Evolutionary conservation across 176 grass and related monocot genomes (phyloP), one percentile per base, ranked within the genome.

Genomic region (Chrysopogon serrulatus): DNA sequence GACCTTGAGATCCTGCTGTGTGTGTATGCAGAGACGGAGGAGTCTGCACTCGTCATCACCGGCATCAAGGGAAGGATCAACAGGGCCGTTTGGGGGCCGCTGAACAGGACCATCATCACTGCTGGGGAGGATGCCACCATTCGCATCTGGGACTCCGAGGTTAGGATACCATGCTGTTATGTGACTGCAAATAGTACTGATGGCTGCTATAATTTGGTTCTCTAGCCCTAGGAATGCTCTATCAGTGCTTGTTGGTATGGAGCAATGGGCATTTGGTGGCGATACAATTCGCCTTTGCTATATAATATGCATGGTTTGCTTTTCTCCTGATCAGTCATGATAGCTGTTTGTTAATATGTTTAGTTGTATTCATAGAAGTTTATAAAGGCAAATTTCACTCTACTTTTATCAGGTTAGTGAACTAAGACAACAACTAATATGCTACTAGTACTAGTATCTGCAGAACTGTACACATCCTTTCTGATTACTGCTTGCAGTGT

Each of bases 71-170:
- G 96, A 26, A 93, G 96, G 85, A 95, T 98, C 61, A 98, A 93
- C 82, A 95, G 96, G 73, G 96, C 91, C 40, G 91, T 93, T 4
- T 98, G 96, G 96, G 93, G 96, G 8, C 93, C 96, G 23, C 68
- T 92, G 2, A 98, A 98, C 83, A 90, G 90, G 77, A 98, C 96
- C 69, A 95, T 98, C 74, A 87, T 98, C 62, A 95, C 93, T 33
- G 96, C 85, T 2, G 96, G 96, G 11, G 96, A 98, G 87, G 96
- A 95, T 76, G 77, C 93, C 21, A 80, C 90, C 45, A 66, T 98
- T 36, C 96, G 96, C 63, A 88, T 98, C 24, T 98, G 96, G 93
- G 96, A 98, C 39, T 64, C 91, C 4, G 93, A 98, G 93, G 96
- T 98, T 26, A 60, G 56, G 56, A 60, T 66, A 56, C 66, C 61